Conservation (phyloP, 75 land plant genomes). For the Cupressus sempervirens region DNA sequence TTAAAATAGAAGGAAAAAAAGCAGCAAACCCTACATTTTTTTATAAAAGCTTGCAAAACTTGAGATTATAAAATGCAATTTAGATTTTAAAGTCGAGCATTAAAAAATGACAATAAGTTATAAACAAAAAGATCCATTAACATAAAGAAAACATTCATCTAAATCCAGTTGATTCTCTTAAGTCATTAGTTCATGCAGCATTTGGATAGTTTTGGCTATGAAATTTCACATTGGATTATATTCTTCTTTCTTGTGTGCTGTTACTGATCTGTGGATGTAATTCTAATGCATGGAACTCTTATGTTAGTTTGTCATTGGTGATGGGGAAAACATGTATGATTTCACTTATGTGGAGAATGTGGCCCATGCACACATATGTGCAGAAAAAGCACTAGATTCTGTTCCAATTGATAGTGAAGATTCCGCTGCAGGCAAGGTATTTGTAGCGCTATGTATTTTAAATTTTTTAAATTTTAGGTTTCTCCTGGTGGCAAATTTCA, state of each 20-base stretch:
- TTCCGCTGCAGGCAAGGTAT: constrained; percentile 75
- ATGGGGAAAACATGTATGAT: constrained; percentile 87
- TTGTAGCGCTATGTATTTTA: neutral
- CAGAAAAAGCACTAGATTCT: constrained; percentile 73
- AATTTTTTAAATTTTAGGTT: neutral
- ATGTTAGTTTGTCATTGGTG: constrained; percentile 77
- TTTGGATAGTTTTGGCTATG: neutral
- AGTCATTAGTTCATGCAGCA: neutral
- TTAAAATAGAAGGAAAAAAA: no score
- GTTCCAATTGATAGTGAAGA: constrained; percentile 9
- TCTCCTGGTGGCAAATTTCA: neutral
- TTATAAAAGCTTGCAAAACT: no score
- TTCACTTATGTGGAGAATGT: constrained; percentile 99
- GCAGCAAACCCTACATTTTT: no score
- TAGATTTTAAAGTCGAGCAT: no score
- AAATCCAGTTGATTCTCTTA: neutral
- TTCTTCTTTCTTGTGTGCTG: neutral
- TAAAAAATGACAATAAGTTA: no score
- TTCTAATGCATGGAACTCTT: no score
- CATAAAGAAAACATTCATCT: no score
- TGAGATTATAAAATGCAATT: no score
- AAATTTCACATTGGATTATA: neutral
- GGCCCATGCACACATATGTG: constrained; percentile 93
- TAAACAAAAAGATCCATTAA: no score
- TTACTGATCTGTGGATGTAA: neutral